Conservation (phyloP, 139 green algal species). For the Coelastrella sp. region DNA sequence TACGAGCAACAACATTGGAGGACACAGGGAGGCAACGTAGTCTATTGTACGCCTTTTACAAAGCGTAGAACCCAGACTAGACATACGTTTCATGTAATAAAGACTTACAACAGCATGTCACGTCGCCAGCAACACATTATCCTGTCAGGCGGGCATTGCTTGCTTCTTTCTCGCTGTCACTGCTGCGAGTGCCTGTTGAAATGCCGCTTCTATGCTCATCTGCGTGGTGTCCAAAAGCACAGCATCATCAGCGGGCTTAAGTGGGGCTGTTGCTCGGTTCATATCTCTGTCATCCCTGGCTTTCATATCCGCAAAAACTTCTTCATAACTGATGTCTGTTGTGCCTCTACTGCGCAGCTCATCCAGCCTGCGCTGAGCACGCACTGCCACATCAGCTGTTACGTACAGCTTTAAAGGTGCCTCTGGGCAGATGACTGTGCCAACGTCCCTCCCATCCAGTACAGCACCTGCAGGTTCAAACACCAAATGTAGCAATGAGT, state of each 20-base stretch:
- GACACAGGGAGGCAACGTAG: neutral
- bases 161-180: neutral
- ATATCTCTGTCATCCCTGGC: constrained; percentile 27
- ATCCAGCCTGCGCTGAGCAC: constrained; percentile 10
- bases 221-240: constrained; percentile 23
- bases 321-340: neutral
- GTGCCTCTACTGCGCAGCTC: constrained; percentile 10
- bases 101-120: too few species aligned
- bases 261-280: constrained; percentile 16
- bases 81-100: neutral
- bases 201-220: constrained; percentile 31
- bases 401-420: constrained; percentile 40
- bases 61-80: neutral
- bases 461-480: constrained; percentile 19
- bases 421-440: constrained; percentile 40
- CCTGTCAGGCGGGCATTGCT: neutral
- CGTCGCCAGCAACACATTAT: neutral
- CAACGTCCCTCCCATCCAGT: constrained; percentile 37
- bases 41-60: neutral
- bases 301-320: constrained; percentile 25
- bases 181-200: neutral
- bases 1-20: neutral
- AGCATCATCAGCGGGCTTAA: constrained; percentile 39
- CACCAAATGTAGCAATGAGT: constrained; percentile 10
- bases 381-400: constrained; percentile 25